A percentile compares a stretch with the other conserved stretches of the same genome.
These are phyloP conservation scores for Exutisphaerella laricina DNA, from an alignment of 2,329 filamentous ascomycete genomes.

Conservation along the genomic window DNA sequence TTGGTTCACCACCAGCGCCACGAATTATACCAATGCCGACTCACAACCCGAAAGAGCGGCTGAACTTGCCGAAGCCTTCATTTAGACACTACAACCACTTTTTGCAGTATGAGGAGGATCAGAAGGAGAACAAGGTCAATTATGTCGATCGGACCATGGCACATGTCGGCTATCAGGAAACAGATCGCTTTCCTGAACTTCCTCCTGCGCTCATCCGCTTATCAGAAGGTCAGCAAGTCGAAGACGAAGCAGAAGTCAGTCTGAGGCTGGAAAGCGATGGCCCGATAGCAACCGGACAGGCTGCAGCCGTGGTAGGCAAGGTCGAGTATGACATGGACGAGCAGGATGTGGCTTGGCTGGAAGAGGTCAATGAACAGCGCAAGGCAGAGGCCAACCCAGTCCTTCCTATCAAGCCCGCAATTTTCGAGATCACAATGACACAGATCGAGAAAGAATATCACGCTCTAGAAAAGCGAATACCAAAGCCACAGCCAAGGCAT, in stretches of 20 bases:
- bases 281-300: constrained; percentile 47
- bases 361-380: constrained; percentile 72
- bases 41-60: constrained; percentile 71
- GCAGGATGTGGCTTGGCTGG: constrained; percentile 94
- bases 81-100: constrained; percentile 77
- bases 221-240: constrained; percentile 57
- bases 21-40: constrained; percentile 71
- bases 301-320: constrained; percentile 56
- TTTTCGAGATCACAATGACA: constrained; percentile 97
- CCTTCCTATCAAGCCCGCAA: constrained; percentile 80
- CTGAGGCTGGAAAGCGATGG: constrained; percentile 53
- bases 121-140: constrained; percentile 68
- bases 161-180: constrained; percentile 92
- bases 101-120: constrained; percentile 74
- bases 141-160: constrained; percentile 97
- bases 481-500: constrained; percentile 93
- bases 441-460: constrained; percentile 99
- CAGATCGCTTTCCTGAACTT: constrained; percentile 76
- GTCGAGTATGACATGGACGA: constrained; percentile 99
- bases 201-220: constrained; percentile 64
- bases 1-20: constrained; percentile 54
- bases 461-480: constrained; percentile 89
- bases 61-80: constrained; percentile 70
- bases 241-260: constrained; percentile 54
- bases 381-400: constrained; percentile 62